Evolutionary conservation across 805 yeast species (phyloP).

Genomic region (Saturnispora serradocipensis): DNA sequence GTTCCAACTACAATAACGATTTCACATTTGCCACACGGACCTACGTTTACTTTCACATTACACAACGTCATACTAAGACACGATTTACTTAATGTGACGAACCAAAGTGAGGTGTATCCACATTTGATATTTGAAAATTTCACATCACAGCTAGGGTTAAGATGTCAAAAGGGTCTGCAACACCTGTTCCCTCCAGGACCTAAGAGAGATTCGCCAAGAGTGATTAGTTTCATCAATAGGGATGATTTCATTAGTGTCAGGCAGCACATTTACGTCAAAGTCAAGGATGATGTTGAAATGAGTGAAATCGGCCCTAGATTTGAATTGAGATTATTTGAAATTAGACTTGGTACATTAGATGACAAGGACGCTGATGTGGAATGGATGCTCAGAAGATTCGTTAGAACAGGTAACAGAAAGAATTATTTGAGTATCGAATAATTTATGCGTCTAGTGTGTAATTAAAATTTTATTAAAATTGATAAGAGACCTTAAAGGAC

Average conservation of each 20-base stretch:
- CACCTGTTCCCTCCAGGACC: conserved; percentile 97
- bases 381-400: conserved; percentile 89
- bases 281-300: conserved; percentile 79
- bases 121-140: conserved; percentile 91
- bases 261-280: conserved; percentile 88
- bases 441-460: neutral
- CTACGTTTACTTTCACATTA: conserved; percentile 86
- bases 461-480: neutral
- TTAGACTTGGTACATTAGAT: conserved; percentile 83
- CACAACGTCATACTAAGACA: conserved; percentile 94
- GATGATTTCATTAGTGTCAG: conserved; percentile 92
- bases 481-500: conserved; percentile 7
- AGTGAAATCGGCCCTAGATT: conserved; percentile 99
- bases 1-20: conserved; percentile 90
- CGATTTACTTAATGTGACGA: conserved; percentile 79
- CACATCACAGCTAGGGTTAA: conserved; percentile 66
- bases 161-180: conserved; percentile 73
- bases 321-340: conserved; percentile 88
- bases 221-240: conserved; percentile 82
- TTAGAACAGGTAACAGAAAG: conserved; percentile 92
- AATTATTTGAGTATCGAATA: conserved; percentile 51
- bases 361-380: conserved; percentile 97
- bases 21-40: conserved; percentile 97
- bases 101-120: conserved; percentile 86
- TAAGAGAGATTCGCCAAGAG: conserved; percentile 79